Conservation (phyloP, 768 basidiomycete species). For the Auricularia heimuer region DNA sequence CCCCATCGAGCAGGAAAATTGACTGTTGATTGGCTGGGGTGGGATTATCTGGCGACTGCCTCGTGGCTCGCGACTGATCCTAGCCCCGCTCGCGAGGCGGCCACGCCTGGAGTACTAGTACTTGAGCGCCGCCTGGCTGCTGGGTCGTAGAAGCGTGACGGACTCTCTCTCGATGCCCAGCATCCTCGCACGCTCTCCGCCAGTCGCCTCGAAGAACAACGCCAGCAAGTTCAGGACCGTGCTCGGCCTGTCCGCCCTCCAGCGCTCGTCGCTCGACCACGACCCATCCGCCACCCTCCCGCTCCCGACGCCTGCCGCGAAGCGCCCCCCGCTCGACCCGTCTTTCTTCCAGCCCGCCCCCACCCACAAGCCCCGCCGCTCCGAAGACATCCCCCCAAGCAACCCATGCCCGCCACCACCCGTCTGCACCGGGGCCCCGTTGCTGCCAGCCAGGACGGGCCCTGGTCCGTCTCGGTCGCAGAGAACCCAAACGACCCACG, state of each 20-base stretch:
- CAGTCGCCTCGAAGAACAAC: conserved; percentile 1
- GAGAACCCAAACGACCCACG: conserved; percentile 67
- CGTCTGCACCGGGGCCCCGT: neutral
- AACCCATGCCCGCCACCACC: conserved; percentile 1
- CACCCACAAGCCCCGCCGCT: conserved; percentile 2
- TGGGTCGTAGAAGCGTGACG: neutral
- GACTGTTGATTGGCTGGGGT: neutral
- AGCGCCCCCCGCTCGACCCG: neutral
- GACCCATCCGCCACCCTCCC: conserved; percentile 2
- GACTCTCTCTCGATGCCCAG: neutral
- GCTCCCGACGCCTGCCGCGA: conserved; percentile 3
- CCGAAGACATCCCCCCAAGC: neutral
- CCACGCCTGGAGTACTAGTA: neutral
- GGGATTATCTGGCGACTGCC: neutral
- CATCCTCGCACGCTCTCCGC: neutral
- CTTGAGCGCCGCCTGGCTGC: neutral
- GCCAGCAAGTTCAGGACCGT: conserved; percentile 8
- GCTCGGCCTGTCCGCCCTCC: conserved; percentile 7
- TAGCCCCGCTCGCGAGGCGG: neutral
- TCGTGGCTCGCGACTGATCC: neutral
- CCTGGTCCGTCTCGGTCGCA: conserved; percentile 83
- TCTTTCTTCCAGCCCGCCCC: neutral
- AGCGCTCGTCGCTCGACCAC: conserved; percentile 2
- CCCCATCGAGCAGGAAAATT: no score
- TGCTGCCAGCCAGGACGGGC: conserved; percentile 47